Conservation (phyloP, 2,329 filamentous ascomycete species). For the Colletotrichum graminicola region DNA sequence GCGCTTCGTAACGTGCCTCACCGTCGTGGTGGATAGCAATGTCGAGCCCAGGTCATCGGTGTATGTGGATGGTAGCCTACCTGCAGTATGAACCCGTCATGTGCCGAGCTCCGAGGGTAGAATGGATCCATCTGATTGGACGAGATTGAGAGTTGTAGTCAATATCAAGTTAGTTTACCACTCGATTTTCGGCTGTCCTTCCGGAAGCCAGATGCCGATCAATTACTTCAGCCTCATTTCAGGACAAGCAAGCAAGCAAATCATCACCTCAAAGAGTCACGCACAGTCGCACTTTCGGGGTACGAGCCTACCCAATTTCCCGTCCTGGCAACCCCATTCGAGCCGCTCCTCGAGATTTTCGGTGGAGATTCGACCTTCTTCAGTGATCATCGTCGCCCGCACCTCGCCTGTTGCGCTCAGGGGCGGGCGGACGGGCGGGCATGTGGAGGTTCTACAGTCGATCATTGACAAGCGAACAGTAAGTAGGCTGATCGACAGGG, state of each 20-base stretch:
- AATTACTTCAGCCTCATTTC: not conserved
- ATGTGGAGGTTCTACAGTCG: conserved; percentile 29
- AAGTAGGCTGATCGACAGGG: conserved; percentile 35
- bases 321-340: not conserved
- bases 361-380: conserved; percentile 19
- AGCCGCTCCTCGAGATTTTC: conserved; percentile 2
- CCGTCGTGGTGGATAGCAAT: not conserved
- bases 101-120: conserved; percentile 15
- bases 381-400: conserved; percentile 16
- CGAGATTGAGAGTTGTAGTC: not conserved
- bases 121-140: conserved; percentile 11
- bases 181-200: not conserved
- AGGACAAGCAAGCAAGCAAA: not conserved
- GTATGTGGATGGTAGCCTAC: conserved; percentile 5
- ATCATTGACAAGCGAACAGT: conserved; percentile 32
- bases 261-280: not conserved
- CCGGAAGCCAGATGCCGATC: conserved; percentile 1
- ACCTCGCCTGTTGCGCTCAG: conserved; percentile 20
- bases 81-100: conserved; percentile 35
- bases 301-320: not conserved
- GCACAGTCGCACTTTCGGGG: not conserved
- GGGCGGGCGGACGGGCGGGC: not conserved
- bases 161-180: not conserved
- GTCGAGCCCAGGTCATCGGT: not conserved
- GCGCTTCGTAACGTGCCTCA: not conserved